Percentiles rank a stretch among this genome's conserved stretches.
phyloP scores from a whole-genome alignment of 768 basidiomycete species.

The Solioccasus polychromus region DNA sequence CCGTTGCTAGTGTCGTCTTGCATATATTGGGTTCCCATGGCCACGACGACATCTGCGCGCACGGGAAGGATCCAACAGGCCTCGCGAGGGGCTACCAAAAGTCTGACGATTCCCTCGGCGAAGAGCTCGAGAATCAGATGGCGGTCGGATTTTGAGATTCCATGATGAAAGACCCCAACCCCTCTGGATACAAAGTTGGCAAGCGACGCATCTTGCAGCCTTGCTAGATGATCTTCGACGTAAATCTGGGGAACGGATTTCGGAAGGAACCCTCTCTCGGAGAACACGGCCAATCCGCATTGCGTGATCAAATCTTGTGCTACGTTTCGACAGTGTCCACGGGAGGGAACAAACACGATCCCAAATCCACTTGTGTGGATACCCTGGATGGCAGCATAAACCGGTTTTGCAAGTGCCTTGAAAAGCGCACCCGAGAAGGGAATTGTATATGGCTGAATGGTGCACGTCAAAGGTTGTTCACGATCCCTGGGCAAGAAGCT shows the following conservation, averaged over 20 bases:
- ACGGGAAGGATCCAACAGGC: constrained; percentile 89
- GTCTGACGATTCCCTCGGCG: constrained; percentile 72
- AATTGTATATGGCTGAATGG: constrained; percentile 77
- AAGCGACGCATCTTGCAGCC: constrained; percentile 61
- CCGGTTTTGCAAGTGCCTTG: constrained; percentile 90
- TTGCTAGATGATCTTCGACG: constrained; percentile 55
- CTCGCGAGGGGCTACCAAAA: constrained; percentile 80
- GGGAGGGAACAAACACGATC: constrained; percentile 88
- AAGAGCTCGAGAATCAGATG: constrained; percentile 77
- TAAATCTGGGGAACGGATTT: constrained; percentile 45
- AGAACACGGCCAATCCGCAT: constrained; percentile 72
- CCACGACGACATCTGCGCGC: constrained; percentile 74
- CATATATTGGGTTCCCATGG: constrained; percentile 91
- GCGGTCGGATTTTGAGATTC: constrained; percentile 64
- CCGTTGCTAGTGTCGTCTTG: constrained; percentile 43
- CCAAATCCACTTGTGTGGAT: constrained; percentile 46
- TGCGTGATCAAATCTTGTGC: constrained; percentile 87
- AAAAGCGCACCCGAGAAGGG: constrained; percentile 84
- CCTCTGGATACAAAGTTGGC: constrained; percentile 79
- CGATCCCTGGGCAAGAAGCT: constrained; percentile 82
- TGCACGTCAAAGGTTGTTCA: constrained; percentile 69
- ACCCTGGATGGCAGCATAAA: constrained; percentile 67
- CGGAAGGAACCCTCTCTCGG: constrained; percentile 66
- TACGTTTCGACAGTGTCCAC: constrained; percentile 65
- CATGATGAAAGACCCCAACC: constrained; percentile 83